Evolutionary conservation across 768 basidiomycete species (phyloP).

Genomic region (Lactifluus rugatus): DNA sequence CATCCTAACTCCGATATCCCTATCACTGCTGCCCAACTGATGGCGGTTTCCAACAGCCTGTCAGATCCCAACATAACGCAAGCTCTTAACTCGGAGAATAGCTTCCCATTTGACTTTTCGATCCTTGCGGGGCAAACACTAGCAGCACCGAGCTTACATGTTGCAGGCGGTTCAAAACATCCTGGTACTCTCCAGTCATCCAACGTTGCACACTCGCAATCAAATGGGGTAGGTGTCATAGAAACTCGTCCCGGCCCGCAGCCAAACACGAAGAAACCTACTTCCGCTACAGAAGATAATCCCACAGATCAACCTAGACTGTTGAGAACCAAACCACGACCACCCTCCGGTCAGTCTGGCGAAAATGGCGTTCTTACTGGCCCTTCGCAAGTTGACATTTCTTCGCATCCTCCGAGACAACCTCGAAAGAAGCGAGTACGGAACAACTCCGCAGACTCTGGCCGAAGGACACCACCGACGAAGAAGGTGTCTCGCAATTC

Average conservation of each 20-base stretch:
- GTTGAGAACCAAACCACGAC: neutral
- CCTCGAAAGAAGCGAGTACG: conserved; percentile 15
- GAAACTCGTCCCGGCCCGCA: neutral
- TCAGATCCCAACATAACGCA: neutral
- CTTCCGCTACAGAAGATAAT: neutral
- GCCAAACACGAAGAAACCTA: neutral
- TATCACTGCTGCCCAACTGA: neutral
- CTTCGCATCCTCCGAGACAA: neutral
- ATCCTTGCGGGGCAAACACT: neutral
- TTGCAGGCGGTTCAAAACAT: neutral
- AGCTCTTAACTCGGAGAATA: neutral
- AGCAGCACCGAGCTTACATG: neutral
- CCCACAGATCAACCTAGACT: neutral
- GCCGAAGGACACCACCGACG: neutral
- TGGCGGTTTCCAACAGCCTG: neutral
- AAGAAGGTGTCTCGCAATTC: conserved; percentile 15
- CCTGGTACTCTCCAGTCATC: neutral
- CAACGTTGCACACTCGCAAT: neutral
- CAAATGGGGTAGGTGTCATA: neutral
- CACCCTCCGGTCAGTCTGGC: neutral
- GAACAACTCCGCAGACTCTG: neutral
- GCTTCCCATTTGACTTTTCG: conserved; percentile 4
- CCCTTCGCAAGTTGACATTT: conserved; percentile 1
- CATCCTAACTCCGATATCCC: neutral
- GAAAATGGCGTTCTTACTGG: neutral